Percentiles rank a stretch among this genome's conserved stretches.
These are phyloP conservation scores for Alternaria arbusti DNA, from an alignment of 2,329 filamentous ascomycete genomes.

Conservation along the genomic window DNA sequence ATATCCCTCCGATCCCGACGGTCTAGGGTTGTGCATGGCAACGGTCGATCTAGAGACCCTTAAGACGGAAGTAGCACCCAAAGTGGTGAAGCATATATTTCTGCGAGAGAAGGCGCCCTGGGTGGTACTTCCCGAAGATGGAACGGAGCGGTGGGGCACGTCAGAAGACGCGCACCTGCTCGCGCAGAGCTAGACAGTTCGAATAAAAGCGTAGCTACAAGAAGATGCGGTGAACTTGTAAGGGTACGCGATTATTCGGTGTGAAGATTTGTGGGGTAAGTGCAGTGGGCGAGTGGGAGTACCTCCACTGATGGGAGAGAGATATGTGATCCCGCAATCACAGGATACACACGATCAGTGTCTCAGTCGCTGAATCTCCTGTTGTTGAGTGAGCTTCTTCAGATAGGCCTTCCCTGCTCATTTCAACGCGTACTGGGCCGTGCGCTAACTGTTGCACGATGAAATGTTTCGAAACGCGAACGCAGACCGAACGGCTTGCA, in stretches of 20 bases:
- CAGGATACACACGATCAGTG: background rate
- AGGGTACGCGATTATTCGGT: constrained; percentile 1
- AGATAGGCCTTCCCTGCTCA: background rate
- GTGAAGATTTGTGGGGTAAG: background rate
- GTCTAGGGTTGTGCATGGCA: constrained; percentile 48
- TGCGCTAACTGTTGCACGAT: constrained; percentile 2
- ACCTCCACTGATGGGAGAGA: background rate
- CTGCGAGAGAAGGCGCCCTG: constrained; percentile 49
- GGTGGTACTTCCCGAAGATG: constrained; percentile 37
- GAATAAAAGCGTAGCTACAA: background rate
- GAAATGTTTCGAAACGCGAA: background rate
- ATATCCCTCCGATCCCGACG: constrained; percentile 43
- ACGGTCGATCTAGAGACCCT: constrained; percentile 53
- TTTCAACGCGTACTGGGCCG: background rate
- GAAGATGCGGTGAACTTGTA: background rate
- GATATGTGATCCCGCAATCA: background rate
- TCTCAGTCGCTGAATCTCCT: background rate
- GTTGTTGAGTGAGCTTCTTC: background rate
- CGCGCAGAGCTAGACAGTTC: background rate
- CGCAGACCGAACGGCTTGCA: background rate
- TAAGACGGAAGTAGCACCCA: constrained; percentile 33
- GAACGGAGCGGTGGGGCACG: constrained; percentile 32
- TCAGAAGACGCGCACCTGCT: constrained; percentile 25
- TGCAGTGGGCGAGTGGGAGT: background rate
- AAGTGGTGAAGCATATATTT: constrained; percentile 53